Conservation (phyloP, 2,329 filamentous ascomycete genomes). For the Botrytis medusae region DNA sequence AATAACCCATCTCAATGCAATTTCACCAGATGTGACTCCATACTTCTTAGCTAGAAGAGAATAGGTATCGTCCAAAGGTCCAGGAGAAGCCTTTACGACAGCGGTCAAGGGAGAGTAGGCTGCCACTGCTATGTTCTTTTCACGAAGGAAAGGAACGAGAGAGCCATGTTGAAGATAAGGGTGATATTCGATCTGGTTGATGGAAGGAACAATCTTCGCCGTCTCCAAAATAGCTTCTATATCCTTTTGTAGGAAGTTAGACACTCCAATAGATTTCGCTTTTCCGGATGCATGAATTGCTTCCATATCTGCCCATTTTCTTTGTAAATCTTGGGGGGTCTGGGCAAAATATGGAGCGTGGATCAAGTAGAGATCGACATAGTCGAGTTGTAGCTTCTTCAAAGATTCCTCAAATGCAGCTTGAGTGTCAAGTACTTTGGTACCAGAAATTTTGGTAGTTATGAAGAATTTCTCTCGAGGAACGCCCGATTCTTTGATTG, state of each 20-base stretch:
- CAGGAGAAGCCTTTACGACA: constrained; percentile 49
- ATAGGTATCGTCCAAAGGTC: constrained; percentile 55
- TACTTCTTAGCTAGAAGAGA: constrained; percentile 56
- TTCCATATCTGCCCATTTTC: constrained; percentile 60
- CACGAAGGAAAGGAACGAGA: constrained; percentile 56
- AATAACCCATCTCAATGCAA: constrained; percentile 59
- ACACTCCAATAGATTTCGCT: constrained; percentile 71
- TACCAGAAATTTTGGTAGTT: constrained; percentile 56
- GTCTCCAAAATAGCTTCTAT: constrained; percentile 57
- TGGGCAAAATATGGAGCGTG: constrained; percentile 57
- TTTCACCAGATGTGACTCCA: constrained; percentile 53
- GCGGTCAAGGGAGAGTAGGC: constrained; percentile 58
- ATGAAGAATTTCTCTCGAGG: constrained; percentile 69
- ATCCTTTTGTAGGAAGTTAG: constrained; percentile 65
- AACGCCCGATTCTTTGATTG: constrained; percentile 66
- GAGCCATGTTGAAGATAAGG: constrained; percentile 69
- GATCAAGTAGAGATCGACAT: constrained; percentile 70
- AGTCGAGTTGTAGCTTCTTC: constrained; percentile 64
- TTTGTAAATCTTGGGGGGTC: constrained; percentile 53
- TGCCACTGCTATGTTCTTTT: constrained; percentile 56
- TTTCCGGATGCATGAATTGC: constrained; percentile 66
- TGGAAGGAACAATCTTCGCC: constrained; percentile 61
- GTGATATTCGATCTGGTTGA: constrained; percentile 82
- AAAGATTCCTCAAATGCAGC: constrained; percentile 56
- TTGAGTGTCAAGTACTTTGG: constrained; percentile 38